Base-by-base conservation (phyloP, 768 basidiomycete genomes). In the Vishniacozyma victoriae region DNA sequence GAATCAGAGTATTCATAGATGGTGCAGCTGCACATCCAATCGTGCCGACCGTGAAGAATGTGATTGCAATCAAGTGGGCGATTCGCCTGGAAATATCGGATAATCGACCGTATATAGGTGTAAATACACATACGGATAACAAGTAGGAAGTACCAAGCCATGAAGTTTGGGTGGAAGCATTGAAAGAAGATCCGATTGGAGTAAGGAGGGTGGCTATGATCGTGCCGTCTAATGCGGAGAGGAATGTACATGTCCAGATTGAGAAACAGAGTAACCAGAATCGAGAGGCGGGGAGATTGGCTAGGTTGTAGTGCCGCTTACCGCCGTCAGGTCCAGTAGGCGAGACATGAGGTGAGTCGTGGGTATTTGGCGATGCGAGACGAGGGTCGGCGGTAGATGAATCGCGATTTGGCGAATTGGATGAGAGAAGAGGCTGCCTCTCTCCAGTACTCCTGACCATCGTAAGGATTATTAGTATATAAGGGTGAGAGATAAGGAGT, bases 111-210 rank as follows among this genome's bases (percentile, higher is more conserved):
- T 66, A 66, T 15, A 66, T 60, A 3, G 64, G 64, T 7, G 64
- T 66, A 37, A 62, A 66, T 37, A 60, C 42, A 60, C 46, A 66
- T 18, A 64, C 50, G 0, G 58, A 52, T 5, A 71, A 41, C 2
- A 71, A 50, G 33, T 71, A 71, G 3, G 61, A 35, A 0, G 69
- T 66, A 11, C 69, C 69, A 0, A 71, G 46, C 66, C 66, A 71
- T 18, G 61, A 59, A 4, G 60, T 55, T 46, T 56, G 52, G 23
- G 64, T 63, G 25, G 65, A 59, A 5, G 64, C 51, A 19, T 52
- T 26, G 42, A 66, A 66, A 2, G 49, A 41, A 6, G 57, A 60
- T 12, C 57, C 58, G 37, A 66, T 66, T 25, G 52, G 41, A 15
- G 57, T 51, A 19, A 58, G 35, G 15, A 64, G 41, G 6, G 62